Evolutionary conservation across 2,329 filamentous ascomycete genomes (phyloP).

Genomic region (Ophiosphaerella narmari): DNA sequence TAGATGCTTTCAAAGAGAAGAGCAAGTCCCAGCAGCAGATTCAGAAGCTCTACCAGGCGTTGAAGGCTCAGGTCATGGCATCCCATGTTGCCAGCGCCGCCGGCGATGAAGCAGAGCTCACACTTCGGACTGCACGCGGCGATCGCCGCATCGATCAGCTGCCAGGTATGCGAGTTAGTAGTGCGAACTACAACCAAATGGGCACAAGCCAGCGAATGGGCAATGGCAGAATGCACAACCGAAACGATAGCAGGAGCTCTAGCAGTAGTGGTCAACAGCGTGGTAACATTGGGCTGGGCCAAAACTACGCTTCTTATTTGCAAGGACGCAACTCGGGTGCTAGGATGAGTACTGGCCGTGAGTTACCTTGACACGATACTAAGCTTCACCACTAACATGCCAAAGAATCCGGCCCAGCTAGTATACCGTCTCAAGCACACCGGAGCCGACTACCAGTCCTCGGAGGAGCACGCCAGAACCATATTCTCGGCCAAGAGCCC

Average conservation of each 20-base stretch:
- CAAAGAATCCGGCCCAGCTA: slow-evolving; percentile 28
- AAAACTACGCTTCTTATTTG: slow-evolving; percentile 24
- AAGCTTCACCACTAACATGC: slow-evolving; percentile 6
- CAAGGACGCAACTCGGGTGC: slow-evolving; percentile 20
- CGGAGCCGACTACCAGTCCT: slow-evolving; percentile 37
- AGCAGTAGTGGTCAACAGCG: slow-evolving; percentile 30
- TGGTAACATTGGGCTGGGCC: slow-evolving; percentile 20
- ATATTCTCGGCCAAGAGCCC: slow-evolving; percentile 18
- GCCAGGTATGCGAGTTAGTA: slow-evolving; percentile 33
- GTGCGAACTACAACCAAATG: slow-evolving; percentile 25
- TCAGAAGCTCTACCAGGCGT: slow-evolving; percentile 63
- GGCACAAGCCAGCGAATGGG: slow-evolving; percentile 18
- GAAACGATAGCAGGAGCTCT: slow-evolving; percentile 30
- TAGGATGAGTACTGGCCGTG: slow-evolving; percentile 26
- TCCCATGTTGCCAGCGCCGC: slow-evolving; percentile 61
- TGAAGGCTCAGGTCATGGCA: slow-evolving; percentile 61
- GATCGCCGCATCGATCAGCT: slow-evolving; percentile 38
- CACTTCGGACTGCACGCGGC: slow-evolving; percentile 31
- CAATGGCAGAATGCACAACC: slow-evolving; percentile 19
- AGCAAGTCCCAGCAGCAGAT: slow-evolving; percentile 69
- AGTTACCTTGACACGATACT: slow-evolving; percentile 6
- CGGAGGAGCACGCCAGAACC: slow-evolving; percentile 31
- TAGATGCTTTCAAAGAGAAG: slow-evolving; percentile 70
- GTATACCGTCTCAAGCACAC: slow-evolving; percentile 35
- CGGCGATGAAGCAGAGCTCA: slow-evolving; percentile 50